Conservation (phyloP, 768 basidiomycete species). For the Tricholoma furcatifolium region DNA sequence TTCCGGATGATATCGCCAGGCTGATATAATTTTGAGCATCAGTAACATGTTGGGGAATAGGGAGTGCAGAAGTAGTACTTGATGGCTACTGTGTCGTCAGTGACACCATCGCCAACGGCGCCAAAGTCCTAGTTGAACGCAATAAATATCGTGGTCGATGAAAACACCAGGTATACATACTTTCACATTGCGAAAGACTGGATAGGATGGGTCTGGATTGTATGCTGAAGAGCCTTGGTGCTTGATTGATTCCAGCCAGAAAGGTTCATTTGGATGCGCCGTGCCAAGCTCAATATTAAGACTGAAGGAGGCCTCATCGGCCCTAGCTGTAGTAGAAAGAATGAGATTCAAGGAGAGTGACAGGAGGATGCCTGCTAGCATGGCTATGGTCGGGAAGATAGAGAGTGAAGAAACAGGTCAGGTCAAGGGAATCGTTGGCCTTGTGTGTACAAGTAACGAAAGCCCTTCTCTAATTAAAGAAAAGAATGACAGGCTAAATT, state of each 20-base stretch:
- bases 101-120: conserved; percentile 55
- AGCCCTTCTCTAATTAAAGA: neutral
- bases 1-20: conserved; percentile 59
- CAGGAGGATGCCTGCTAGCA: conserved; percentile 14
- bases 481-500: neutral
- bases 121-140: conserved; percentile 32
- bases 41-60: neutral
- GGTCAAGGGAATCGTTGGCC: neutral
- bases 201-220: conserved; percentile 57
- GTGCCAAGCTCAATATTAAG: conserved; percentile 29
- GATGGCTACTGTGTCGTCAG: conserved; percentile 78
- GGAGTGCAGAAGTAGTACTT: conserved; percentile 41
- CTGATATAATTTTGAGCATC: conserved; percentile 30
- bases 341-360: neutral
- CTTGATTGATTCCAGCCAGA: conserved; percentile 70
- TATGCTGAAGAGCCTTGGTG: conserved; percentile 72
- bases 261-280: conserved; percentile 55
- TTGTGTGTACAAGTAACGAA: neutral
- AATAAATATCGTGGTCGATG: neutral
- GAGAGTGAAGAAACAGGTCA: neutral
- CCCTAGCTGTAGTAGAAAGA: neutral
- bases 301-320: neutral
- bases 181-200: conserved; percentile 81
- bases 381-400: neutral
- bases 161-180: conserved; percentile 22